Evolutionary conservation across 2,329 filamentous ascomycete genomes (phyloP).

Genomic region (Fusarium sp.): DNA sequence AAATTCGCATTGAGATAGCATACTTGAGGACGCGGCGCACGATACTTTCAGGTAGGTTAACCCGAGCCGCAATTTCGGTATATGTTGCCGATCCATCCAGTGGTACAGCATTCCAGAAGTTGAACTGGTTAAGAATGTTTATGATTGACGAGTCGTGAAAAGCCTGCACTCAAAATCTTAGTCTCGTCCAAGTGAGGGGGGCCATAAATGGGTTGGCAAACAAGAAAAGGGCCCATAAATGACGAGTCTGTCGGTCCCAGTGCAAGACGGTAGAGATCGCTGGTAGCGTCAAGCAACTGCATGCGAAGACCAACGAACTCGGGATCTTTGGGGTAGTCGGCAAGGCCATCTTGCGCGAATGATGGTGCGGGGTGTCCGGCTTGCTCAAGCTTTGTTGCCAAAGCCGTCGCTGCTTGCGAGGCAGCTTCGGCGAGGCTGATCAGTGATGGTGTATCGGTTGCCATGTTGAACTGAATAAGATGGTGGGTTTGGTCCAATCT

Average conservation of each 20-base stretch:
- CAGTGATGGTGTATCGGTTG: not conserved
- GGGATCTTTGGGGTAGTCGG: constrained; percentile 18
- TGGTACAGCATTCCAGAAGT: constrained; percentile 40
- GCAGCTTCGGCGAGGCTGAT: not conserved
- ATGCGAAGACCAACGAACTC: constrained; percentile 23
- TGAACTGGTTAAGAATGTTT: constrained; percentile 39
- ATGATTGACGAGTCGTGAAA: constrained; percentile 12
- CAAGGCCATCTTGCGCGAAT: constrained; percentile 8
- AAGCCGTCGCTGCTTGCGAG: not conserved
- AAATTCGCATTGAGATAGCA: constrained; percentile 52
- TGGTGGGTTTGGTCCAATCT: not conserved
- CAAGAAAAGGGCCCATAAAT: constrained; percentile 6
- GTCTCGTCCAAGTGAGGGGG: accelerated
- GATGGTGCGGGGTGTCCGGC: constrained; percentile 6
- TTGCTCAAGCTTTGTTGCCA: constrained; percentile 15
- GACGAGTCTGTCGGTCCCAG: constrained; percentile 18
- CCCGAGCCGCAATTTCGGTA: constrained; percentile 44
- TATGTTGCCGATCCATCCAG: constrained; percentile 33
- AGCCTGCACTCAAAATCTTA: not conserved
- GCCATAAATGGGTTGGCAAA: not conserved
- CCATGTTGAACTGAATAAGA: not conserved
- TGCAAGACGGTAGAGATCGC: constrained; percentile 16
- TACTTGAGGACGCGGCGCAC: constrained; percentile 53
- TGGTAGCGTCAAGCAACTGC: constrained; percentile 16
- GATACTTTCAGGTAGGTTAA: constrained; percentile 51